These are phyloP conservation scores for Rhypophila decipiens DNA, from an alignment of 495 filamentous ascomycete species.

Conservation along the genomic window DNA sequence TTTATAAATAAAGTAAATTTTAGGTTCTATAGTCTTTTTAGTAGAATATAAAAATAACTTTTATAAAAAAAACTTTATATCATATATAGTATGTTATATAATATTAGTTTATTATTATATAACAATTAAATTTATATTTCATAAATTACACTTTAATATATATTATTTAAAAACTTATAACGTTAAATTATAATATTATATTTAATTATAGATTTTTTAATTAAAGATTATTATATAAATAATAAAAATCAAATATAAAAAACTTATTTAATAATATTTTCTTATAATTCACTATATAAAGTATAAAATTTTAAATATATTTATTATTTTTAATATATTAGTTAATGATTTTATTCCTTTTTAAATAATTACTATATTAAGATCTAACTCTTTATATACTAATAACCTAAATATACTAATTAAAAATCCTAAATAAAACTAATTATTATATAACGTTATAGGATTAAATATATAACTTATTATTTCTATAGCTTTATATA, in stretches of 20 bases:
- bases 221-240: no score
- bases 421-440: neutral
- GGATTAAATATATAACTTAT: neutral
- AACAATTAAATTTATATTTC: neutral
- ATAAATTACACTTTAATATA: neutral
- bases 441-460: neutral
- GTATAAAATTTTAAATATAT: neutral
- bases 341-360: neutral
- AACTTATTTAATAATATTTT: no score
- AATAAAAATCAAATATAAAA: no score
- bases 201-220: no score
- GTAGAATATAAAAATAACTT: neutral
- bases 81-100: neutral
- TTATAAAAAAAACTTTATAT: neutral
- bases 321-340: neutral
- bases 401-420: neutral
- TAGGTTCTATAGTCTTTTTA: neutral
- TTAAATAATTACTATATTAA: neutral
- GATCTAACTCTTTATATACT: no score
- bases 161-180: neutral
- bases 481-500: neutral
- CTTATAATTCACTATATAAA: no score
- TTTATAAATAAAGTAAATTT: neutral
- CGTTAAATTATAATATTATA: conserved; percentile 1
- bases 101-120: neutral